Percentiles rank a stretch among this genome's conserved stretches.
Conservation (phyloP, 495 filamentous ascomycete genomes). For the Penicillium maclennaniae region DNA sequence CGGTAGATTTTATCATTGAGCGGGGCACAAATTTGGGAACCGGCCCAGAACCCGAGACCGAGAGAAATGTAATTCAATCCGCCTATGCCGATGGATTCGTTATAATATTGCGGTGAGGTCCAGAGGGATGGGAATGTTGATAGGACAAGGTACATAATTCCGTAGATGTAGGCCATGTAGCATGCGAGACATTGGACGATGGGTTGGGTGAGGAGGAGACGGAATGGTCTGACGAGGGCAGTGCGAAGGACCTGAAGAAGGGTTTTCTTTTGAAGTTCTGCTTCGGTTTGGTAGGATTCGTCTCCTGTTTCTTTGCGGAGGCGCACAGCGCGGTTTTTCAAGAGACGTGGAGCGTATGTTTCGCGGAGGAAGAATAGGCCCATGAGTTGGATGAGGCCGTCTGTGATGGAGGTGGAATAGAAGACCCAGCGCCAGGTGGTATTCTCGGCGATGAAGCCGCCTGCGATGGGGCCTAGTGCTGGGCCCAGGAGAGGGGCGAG, state of each 20-base stretch:
- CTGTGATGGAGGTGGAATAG: conserved; percentile 58
- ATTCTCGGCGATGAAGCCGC: conserved; percentile 64
- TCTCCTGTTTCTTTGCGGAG: conserved; percentile 66
- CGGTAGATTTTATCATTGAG: conserved; percentile 65
- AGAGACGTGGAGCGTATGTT: conserved; percentile 64
- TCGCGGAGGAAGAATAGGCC: conserved; percentile 68
- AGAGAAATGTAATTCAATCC: conserved; percentile 71
- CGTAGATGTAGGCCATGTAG: conserved; percentile 69
- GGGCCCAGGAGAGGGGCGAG: conserved; percentile 65
- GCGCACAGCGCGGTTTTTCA: conserved; percentile 50
- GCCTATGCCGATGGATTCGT: conserved; percentile 56
- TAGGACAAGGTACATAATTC: conserved; percentile 68
- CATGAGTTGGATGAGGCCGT: conserved; percentile 56
- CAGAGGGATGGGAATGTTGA: conserved; percentile 66
- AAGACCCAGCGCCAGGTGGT: conserved; percentile 72
- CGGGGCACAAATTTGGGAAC: conserved; percentile 58
- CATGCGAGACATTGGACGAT: conserved; percentile 58
- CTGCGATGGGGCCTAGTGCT: conserved; percentile 60
- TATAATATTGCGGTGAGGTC: conserved; percentile 50
- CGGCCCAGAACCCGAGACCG: conserved; percentile 64
- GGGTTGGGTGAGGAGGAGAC: conserved; percentile 55
- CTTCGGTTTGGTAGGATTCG: conserved; percentile 57
- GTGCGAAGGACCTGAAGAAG: conserved; percentile 38
- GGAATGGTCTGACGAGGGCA: conserved; percentile 53
- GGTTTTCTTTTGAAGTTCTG: conserved; percentile 48